Evolutionary conservation across 73 alveolate species (phyloP).

Genomic region (Paramecium bursaria): DNA sequence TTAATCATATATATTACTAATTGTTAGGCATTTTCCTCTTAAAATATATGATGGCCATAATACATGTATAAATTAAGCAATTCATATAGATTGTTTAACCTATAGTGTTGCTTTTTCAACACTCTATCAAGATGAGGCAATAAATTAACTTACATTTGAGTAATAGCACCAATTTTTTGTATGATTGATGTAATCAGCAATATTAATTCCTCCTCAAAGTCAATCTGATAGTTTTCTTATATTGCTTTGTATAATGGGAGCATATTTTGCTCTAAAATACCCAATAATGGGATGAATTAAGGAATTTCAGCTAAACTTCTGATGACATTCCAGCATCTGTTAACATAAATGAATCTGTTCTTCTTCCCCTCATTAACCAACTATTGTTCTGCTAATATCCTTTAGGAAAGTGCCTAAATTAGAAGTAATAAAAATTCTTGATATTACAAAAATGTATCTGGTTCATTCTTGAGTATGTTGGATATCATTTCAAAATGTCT

Average conservation of each 20-base stretch:
- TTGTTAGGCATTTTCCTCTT: neutral
- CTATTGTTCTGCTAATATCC: slow-evolving; percentile 33
- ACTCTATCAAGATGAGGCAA: slow-evolving; percentile 33
- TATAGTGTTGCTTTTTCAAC: slow-evolving; percentile 20
- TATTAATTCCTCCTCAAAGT: slow-evolving; percentile 83
- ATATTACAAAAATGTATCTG: neutral
- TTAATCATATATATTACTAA: no score
- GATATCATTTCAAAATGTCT: slow-evolving; percentile 57
- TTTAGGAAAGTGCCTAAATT: neutral
- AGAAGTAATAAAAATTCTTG: neutral
- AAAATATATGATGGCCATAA: neutral
- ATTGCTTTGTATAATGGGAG: slow-evolving; percentile 71
- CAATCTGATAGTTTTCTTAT: slow-evolving; percentile 64
- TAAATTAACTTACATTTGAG: slow-evolving; percentile 12
- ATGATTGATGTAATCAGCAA: slow-evolving; percentile 69
- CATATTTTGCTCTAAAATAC: slow-evolving; percentile 69
- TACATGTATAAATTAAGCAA: slow-evolving; percentile 1
- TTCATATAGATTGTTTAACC: slow-evolving; percentile 23
- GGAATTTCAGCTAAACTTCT: slow-evolving; percentile 69
- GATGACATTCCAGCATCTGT: slow-evolving; percentile 83
- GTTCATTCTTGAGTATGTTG: slow-evolving; percentile 32
- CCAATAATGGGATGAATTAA: slow-evolving; percentile 60
- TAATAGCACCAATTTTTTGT: slow-evolving; percentile 57
- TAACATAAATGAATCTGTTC: slow-evolving; percentile 62
- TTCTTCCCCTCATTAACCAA: slow-evolving; percentile 62